A percentile compares a stretch with the other conserved stretches of the same genome.
Conservation (phyloP, 1,284 basidiomycete genomes). For the Kalmanozyma brasiliensis region DNA sequence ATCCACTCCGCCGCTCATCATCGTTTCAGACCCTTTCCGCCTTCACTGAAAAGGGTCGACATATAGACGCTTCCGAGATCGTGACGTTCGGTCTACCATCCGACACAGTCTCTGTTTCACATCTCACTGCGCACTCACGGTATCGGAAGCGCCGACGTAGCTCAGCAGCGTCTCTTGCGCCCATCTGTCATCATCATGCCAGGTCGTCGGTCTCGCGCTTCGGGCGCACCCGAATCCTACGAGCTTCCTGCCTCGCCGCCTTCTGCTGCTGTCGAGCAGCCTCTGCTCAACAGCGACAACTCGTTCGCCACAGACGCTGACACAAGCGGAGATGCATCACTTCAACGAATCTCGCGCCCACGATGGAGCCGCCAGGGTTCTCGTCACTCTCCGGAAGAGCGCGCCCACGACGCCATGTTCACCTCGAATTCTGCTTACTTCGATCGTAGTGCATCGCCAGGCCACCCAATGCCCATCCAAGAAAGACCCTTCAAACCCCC, state of each 20-base stretch:
- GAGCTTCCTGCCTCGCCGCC: slow-evolving; percentile 30
- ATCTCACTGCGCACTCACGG: neutral
- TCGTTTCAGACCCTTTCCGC: no score
- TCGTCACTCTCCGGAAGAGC: slow-evolving; percentile 18
- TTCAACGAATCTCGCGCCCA: slow-evolving; percentile 19
- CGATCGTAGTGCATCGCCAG: slow-evolving; percentile 3
- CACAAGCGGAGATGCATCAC: slow-evolving; percentile 20
- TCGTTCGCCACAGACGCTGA: slow-evolving; percentile 21
- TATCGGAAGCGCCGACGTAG: neutral
- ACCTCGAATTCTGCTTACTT: slow-evolving; percentile 17
- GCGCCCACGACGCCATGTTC: slow-evolving; percentile 6
- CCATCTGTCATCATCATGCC: slow-evolving; percentile 15
- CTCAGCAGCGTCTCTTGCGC: neutral
- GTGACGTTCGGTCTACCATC: no score
- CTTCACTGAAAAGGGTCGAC: no score
- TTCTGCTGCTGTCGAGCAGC: slow-evolving; percentile 15
- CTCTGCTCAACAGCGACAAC: slow-evolving; percentile 20
- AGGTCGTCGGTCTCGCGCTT: slow-evolving; percentile 7
- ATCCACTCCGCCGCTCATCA: no score
- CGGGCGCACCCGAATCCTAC: slow-evolving; percentile 14
- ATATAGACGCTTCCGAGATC: no score
- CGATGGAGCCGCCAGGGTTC: slow-evolving; percentile 23
- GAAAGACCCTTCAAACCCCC: slow-evolving; percentile 31
- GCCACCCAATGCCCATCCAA: slow-evolving; percentile 7
- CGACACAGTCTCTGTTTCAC: neutral